A percentile compares a stretch with the other conserved stretches of the same genome.
Evolutionary conservation across 352 stramenopile species (phyloP).

Genomic region (Globisporangium nodosum): DNA sequence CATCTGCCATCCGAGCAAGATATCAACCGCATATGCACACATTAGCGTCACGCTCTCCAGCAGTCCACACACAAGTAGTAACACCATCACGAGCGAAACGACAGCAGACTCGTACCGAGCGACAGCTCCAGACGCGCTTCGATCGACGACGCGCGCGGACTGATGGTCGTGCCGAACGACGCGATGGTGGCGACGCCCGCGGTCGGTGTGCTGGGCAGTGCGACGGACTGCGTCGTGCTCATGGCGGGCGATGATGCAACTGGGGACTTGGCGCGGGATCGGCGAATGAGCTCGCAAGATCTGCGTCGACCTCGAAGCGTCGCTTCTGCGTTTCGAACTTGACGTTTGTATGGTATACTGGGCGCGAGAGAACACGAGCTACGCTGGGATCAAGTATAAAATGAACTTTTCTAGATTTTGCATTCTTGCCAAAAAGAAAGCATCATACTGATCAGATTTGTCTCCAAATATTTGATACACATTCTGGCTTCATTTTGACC

Average conservation of each 20-base stretch:
- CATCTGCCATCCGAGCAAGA: constrained; percentile 20
- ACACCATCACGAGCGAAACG: neutral
- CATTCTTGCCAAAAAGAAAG: no score
- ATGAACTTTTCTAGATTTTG: neutral
- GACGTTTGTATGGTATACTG: neutral
- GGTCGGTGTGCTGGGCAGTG: constrained; percentile 4
- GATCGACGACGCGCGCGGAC: constrained; percentile 12
- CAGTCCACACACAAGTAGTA: neutral
- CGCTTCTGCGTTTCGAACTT: neutral
- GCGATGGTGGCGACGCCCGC: constrained; percentile 1
- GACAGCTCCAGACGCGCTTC: constrained; percentile 39
- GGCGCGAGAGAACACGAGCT: neutral
- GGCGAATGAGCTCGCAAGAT: neutral
- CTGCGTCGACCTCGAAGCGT: neutral
- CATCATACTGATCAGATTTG: no score
- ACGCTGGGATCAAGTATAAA: neutral
- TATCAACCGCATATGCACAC: neutral
- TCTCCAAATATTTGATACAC: no score
- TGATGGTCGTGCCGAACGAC: constrained; percentile 7
- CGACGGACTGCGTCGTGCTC: constrained; percentile 4
- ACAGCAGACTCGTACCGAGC: constrained; percentile 20
- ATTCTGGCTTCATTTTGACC: no score
- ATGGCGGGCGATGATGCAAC: neutral
- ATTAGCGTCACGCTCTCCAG: no score
- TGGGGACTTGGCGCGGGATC: constrained; percentile 9